Base-by-base conservation (phyloP, 176 grass and related monocot species). In the Calamus simplicifolius region DNA sequence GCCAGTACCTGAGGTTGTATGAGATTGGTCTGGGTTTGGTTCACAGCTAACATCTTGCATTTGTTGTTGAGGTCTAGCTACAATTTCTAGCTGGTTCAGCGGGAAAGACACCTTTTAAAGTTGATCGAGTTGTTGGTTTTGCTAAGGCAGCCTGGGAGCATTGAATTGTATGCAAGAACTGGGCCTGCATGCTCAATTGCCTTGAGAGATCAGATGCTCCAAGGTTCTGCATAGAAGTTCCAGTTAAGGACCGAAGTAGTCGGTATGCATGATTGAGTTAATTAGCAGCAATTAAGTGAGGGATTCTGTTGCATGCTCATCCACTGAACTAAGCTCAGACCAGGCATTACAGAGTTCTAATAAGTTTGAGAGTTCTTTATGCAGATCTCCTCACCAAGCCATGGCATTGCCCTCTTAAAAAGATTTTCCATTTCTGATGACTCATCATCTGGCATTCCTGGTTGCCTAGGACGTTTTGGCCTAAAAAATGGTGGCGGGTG, bases 241-340 rank as follows among this genome's bases (percentile, higher is more conserved):
- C 17, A 70, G 79, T 74, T 69, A 78, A 64, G 63, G 93, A 80
- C 19, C 63, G 84, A 89, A 35, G 58, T 85, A 89, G 53, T 98
- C 93, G 0, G 94, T 66, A 31, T 93, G 94, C 57, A 82, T 68
- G 6, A 72, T 27, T 6, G 75, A 56, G 67, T 66, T 91, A 49
- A 63, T 89, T 81, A 28, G 65, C 52, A 27, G 69, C 70, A 59
- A 81, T n/a, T n/a, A n/a, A 97, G 73, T 26, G 81, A 62, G 29
- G 90, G 65, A 62, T 70, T 92, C 77, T 93, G 94, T 72, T 89
- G 87, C 76, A 99, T 99, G 60, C 79, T 89, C 88, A 99, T 99
- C 94, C 94, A 99, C 51, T 99, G 94, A 54, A 85, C 88, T 61
- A 99, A 85, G 29, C 94, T 99, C 54, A 93, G 64, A 54, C 88